phyloP scores from a whole-genome alignment of 2,329 filamentous ascomycete species.

The Fusarium odoratissimum region DNA sequence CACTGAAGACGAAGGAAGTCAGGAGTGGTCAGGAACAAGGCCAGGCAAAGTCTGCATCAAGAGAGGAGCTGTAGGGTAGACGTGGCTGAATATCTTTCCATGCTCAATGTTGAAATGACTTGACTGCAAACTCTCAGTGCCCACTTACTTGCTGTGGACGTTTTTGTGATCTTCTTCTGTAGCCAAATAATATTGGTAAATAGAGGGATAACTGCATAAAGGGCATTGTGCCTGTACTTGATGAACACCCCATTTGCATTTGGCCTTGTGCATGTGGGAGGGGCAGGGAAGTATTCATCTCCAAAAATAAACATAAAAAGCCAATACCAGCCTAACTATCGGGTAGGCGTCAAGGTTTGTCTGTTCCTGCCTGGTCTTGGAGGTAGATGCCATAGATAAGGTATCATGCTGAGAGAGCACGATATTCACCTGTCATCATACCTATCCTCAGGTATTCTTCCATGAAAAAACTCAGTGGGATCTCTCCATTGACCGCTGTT shows the following conservation, averaged over 20 bases:
- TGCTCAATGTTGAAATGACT: not conserved
- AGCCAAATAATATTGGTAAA: not conserved
- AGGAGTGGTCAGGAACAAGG: constrained; percentile 16
- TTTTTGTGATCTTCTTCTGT: constrained; percentile 1
- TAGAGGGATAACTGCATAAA: constrained; percentile 9
- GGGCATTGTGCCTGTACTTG: constrained; percentile 3
- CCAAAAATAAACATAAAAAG: not conserved
- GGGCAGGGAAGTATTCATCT: not conserved
- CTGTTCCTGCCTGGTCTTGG: constrained; percentile 8
- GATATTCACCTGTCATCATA: not conserved
- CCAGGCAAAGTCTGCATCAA: constrained; percentile 20
- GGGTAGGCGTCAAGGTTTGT: constrained; percentile 18
- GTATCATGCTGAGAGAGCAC: not conserved
- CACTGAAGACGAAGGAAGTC: constrained; percentile 46
- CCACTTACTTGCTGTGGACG: not conserved
- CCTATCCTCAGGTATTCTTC: not conserved
- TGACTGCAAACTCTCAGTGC: not conserved
- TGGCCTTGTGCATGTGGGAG: not conserved
- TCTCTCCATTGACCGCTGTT: constrained; percentile 31
- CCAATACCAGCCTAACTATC: not conserved
- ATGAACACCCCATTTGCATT: not conserved
- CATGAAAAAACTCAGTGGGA: not conserved
- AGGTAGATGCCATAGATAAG: not conserved
- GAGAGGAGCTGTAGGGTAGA: constrained; percentile 42
- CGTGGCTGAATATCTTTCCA: not conserved